A percentile compares a stretch with the other conserved stretches of the same genome.
Evolutionary conservation across 2,329 filamentous ascomycete genomes (phyloP).

Genomic region (Coniochaeta sp.): DNA sequence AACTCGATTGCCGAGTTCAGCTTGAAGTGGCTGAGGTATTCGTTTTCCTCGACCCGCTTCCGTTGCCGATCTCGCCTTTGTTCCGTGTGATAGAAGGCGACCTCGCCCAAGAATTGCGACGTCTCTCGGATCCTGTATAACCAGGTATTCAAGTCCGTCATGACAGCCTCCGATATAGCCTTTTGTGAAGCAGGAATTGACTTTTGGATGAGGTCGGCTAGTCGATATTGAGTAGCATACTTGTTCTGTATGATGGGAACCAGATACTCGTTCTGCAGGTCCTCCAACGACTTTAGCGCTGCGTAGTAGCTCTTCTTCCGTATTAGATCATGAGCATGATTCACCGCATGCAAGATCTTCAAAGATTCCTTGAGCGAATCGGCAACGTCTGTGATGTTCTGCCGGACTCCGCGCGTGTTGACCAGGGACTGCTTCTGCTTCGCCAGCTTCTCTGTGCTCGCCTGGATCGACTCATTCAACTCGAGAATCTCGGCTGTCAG

Average conservation of each 20-base stretch:
- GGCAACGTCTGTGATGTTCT: constrained; percentile 92
- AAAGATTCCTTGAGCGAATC: constrained; percentile 85
- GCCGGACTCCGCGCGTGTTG: constrained; percentile 81
- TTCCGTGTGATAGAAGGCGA: constrained; percentile 94
- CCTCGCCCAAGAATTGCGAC: constrained; percentile 90
- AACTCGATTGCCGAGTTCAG: constrained; percentile 94
- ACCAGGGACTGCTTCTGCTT: constrained; percentile 92
- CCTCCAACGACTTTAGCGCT: constrained; percentile 86
- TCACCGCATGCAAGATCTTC: constrained; percentile 85
- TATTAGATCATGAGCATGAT: constrained; percentile 87
- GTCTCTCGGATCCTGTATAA: constrained; percentile 90
- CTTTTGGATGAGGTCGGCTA: constrained; percentile 91
- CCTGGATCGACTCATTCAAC: constrained; percentile 89
- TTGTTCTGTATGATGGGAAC: constrained; percentile 64
- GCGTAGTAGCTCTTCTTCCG: constrained; percentile 93
- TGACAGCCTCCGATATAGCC: constrained; percentile 91
- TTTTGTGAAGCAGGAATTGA: constrained; percentile 90
- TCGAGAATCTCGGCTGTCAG: constrained; percentile 87
- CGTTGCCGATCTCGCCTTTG: constrained; percentile 76
- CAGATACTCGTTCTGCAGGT: constrained; percentile 92
- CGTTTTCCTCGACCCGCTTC: constrained; percentile 68
- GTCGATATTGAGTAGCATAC: constrained; percentile 88
- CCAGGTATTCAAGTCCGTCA: constrained; percentile 96
- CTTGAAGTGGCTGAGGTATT: constrained; percentile 74
- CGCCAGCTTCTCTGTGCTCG: constrained; percentile 87